These are phyloP conservation scores for Fusarium sp. DNA, from an alignment of 2,329 filamentous ascomycete species.

Conservation along the genomic window DNA sequence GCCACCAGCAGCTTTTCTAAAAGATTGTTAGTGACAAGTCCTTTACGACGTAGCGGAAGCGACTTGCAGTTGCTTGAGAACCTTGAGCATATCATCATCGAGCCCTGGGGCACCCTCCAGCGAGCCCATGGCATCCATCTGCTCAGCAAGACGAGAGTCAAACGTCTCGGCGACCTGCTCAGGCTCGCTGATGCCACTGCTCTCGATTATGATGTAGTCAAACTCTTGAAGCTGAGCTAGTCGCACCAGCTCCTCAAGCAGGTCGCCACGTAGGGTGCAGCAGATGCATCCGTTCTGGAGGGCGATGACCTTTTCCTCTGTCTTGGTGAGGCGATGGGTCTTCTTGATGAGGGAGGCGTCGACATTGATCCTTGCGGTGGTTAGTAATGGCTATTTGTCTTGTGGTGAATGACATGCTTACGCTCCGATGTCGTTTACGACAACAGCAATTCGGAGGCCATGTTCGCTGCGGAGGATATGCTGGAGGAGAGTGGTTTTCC, in stretches of 20 bases:
- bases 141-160: slow-evolving; percentile 68
- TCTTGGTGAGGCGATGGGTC: slow-evolving; percentile 69
- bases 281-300: slow-evolving; percentile 84
- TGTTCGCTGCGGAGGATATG: slow-evolving; percentile 79
- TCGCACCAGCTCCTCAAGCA: slow-evolving; percentile 78
- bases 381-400: neutral
- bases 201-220: slow-evolving; percentile 82
- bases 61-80: slow-evolving; percentile 56
- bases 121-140: slow-evolving; percentile 57
- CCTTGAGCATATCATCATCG: slow-evolving; percentile 54
- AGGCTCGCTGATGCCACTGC: slow-evolving; percentile 80
- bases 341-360: slow-evolving; percentile 74
- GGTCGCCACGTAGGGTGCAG: slow-evolving; percentile 80
- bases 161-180: slow-evolving; percentile 84
- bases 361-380: slow-evolving; percentile 69
- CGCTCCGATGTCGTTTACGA: slow-evolving; percentile 81
- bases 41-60: accelerated
- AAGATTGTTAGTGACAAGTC: neutral
- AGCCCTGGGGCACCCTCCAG: slow-evolving; percentile 50
- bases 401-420: slow-evolving; percentile 47
- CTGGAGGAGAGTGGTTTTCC: slow-evolving; percentile 80
- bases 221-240: slow-evolving; percentile 74
- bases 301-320: slow-evolving; percentile 76
- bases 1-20: slow-evolving; percentile 70
- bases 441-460: slow-evolving; percentile 78